Evolutionary conservation across 306 rosid species (phyloP), one percentile per base, ranked within the genome.

Genomic region (Vigna trinervia): DNA sequence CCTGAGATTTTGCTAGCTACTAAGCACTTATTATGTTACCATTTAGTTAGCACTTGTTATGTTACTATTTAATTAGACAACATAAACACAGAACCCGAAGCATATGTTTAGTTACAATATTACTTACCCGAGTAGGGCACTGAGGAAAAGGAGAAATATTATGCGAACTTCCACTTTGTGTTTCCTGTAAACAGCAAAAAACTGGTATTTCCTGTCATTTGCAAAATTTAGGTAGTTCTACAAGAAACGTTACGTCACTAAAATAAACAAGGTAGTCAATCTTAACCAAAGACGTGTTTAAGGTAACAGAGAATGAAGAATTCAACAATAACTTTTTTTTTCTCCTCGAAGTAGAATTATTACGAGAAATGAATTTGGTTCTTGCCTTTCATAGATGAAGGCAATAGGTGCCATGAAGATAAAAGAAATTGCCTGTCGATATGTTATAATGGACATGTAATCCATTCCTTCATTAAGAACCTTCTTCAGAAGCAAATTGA

Each of bases 121-220:
- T 82, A 81, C 92, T 62, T 75, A 94, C 98, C 97, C 98, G 26
- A 94, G 36, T 62, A 94, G 84, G 76, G 98, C 89, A 69, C 88
- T 83, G 78, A 94, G 73, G 85, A 94, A 90, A 57, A 94, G 90
- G 43, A 84, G 87, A 39, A 85, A 89, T 48, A 85, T 38, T 59
- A 88, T 82, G 63, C 36, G 66, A 61, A 65, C 70, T 13, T 79
- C 83, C 6, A 71, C 66, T 68, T 88, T 87, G 77, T 87, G 88
- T 87, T 85, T 87, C 83, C 97, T 92, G 92, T 81, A 82, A 58
- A 61, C 20, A 39, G 62, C n/a, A 45, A 63, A 30, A 65, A 48
- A 58, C 36, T 32, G 20, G 28, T 3, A 38, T 4, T 61, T 69
- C 13, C 19, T 17, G 51, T 41, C 61, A 41, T 41, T 50, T 30